Evolutionary conservation across 1,284 basidiomycete genomes (phyloP).

Genomic region (Athelia psychrophila): DNA sequence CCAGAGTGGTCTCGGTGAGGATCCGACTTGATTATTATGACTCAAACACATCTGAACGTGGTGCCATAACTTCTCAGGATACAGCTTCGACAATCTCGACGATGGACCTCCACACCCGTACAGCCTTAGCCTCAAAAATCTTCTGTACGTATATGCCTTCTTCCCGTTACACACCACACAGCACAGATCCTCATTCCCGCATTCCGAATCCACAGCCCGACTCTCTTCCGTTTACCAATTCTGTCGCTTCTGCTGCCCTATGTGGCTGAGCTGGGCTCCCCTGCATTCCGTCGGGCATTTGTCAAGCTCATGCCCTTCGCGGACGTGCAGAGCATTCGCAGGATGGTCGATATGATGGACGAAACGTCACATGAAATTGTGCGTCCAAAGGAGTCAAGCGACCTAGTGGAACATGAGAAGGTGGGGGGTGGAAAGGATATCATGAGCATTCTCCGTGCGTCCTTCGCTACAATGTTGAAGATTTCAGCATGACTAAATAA

Average conservation of each 20-base stretch:
- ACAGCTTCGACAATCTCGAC: neutral
- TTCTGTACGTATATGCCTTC: neutral
- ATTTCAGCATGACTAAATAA: neutral
- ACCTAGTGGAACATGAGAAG: slow-evolving; percentile 29
- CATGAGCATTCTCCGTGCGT: slow-evolving; percentile 39
- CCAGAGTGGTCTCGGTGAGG: slow-evolving; percentile 8
- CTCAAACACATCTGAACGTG: neutral
- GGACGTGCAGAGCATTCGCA: slow-evolving; percentile 21
- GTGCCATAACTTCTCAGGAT: neutral
- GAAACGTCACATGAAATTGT: slow-evolving; percentile 34
- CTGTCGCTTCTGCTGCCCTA: slow-evolving; percentile 27
- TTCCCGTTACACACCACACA: neutral
- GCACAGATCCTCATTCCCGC: neutral
- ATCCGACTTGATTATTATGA: too few species aligned
- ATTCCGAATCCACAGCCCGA: neutral
- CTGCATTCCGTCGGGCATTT: slow-evolving; percentile 32
- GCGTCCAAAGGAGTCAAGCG: slow-evolving; percentile 32
- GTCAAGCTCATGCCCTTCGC: slow-evolving; percentile 33
- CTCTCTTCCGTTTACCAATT: slow-evolving; percentile 12
- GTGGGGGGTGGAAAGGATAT: slow-evolving; percentile 41
- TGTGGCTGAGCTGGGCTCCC: slow-evolving; percentile 29
- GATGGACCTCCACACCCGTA: neutral
- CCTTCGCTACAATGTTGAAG: neutral
- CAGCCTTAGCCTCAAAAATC: neutral
- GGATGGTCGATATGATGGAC: slow-evolving; percentile 37